Percentiles rank a stretch among this genome's conserved stretches.
phyloP scores from a whole-genome alignment of 2,329 filamentous ascomycete species.

The Cladosporium oxysporum region DNA sequence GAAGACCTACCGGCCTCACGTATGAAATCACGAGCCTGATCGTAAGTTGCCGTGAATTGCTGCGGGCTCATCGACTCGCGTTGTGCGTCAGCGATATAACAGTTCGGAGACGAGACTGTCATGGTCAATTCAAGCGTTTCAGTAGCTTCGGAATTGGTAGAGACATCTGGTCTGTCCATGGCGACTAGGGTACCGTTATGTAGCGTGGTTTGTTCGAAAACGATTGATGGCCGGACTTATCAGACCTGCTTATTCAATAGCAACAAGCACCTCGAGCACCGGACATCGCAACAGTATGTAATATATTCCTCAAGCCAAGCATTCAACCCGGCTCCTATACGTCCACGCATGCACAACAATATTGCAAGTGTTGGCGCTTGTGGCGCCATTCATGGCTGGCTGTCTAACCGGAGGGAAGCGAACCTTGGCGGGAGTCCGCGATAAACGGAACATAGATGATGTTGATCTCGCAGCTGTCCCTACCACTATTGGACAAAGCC shows the following conservation, averaged over 20 bases:
- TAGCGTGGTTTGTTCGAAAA: neutral
- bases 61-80: neutral
- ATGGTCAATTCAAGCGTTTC: neutral
- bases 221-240: neutral
- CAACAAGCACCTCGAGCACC: neutral
- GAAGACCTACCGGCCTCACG: neutral
- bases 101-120: neutral
- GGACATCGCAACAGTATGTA: neutral
- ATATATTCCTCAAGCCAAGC: neutral
- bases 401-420: neutral
- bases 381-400: neutral
- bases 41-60: neutral
- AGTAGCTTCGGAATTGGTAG: neutral
- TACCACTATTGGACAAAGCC: neutral
- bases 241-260: neutral
- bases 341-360: neutral
- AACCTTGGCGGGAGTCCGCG: neutral
- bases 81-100: neutral
- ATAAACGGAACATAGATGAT: neutral
- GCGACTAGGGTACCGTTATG: neutral
- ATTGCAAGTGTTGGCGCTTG: neutral
- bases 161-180: neutral
- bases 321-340: neutral
- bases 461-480: neutral
- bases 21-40: neutral